These are phyloP conservation scores for Macrolepiota dolichaula DNA, from an alignment of 768 basidiomycete species.

Conservation along the genomic window DNA sequence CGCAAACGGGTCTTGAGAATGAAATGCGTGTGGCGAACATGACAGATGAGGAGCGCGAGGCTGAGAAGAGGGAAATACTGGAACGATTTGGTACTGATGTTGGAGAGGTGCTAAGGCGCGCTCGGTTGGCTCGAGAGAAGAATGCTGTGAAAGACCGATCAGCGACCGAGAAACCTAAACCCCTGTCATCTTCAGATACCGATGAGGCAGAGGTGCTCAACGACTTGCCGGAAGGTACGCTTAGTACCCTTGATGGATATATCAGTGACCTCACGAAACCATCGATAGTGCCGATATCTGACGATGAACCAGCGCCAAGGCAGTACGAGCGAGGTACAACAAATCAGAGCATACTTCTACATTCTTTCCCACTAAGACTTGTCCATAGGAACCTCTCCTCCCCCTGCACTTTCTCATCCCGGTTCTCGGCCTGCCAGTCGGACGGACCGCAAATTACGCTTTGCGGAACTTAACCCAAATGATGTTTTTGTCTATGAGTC, in stretches of 20 bases:
- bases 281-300: constrained; percentile 16
- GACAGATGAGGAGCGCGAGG: constrained; percentile 66
- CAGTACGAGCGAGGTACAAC: constrained; percentile 9
- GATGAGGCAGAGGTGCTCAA: background rate
- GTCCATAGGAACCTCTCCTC: constrained; percentile 25
- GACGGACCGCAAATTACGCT: constrained; percentile 60
- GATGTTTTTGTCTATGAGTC: constrained; percentile 85
- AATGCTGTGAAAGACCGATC: constrained; percentile 7
- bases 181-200: background rate
- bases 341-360: background rate
- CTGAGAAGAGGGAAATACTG: constrained; percentile 62
- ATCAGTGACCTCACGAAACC: background rate
- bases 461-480: constrained; percentile 69
- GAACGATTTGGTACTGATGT: constrained; percentile 71
- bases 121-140: constrained; percentile 43
- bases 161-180: background rate
- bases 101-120: constrained; percentile 55
- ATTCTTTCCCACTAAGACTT: background rate
- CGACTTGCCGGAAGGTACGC: constrained; percentile 16
- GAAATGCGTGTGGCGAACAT: constrained; percentile 57
- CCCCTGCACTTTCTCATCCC: constrained; percentile 43
- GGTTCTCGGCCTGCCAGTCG: constrained; percentile 60
- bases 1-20: constrained; percentile 67
- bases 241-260: background rate
- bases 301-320: constrained; percentile 11